phyloP scores from a whole-genome alignment of 2,329 filamentous ascomycete genomes.

The Colletotrichum sp. region DNA sequence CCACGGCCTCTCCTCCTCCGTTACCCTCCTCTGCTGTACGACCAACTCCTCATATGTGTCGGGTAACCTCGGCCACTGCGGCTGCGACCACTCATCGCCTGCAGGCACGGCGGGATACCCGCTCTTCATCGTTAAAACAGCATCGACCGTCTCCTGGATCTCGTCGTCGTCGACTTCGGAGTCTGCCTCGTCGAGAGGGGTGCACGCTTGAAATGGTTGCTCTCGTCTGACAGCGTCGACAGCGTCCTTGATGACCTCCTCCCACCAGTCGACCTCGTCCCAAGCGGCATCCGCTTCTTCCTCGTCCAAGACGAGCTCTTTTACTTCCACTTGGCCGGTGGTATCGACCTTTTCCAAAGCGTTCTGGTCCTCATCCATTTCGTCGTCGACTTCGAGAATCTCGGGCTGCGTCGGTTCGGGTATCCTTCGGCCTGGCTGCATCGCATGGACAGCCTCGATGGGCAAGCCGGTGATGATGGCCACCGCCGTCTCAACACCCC shows the following conservation, averaged over 20 bases:
- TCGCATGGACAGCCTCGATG: background rate
- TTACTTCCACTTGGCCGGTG: background rate
- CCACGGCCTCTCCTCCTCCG: conserved; percentile 5
- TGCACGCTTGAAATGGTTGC: conserved; percentile 7
- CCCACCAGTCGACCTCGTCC: conserved; percentile 19
- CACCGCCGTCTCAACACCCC: conserved; percentile 5
- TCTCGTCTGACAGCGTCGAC: conserved; percentile 12
- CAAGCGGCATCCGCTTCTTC: background rate
- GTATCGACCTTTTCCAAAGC: background rate
- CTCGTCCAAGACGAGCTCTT: background rate
- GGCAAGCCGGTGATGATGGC: conserved; percentile 8
- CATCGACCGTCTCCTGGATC: conserved; percentile 16
- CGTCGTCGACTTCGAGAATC: background rate
- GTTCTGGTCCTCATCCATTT: background rate
- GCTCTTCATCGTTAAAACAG: conserved; percentile 5
- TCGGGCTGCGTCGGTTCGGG: background rate
- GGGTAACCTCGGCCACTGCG: conserved; percentile 17
- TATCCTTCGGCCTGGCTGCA: background rate
- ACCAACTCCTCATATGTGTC: conserved; percentile 21
- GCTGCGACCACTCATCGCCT: conserved; percentile 18
- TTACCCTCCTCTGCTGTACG: conserved; percentile 2
- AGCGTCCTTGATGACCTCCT: conserved; percentile 19
- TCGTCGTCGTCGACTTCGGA: conserved; percentile 20
- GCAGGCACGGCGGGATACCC: conserved; percentile 8
- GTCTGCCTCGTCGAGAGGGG: conserved; percentile 19